These are phyloP conservation scores for Gleditsia sinensis DNA, from an alignment of 306 rosid species.

Conservation along the genomic window DNA sequence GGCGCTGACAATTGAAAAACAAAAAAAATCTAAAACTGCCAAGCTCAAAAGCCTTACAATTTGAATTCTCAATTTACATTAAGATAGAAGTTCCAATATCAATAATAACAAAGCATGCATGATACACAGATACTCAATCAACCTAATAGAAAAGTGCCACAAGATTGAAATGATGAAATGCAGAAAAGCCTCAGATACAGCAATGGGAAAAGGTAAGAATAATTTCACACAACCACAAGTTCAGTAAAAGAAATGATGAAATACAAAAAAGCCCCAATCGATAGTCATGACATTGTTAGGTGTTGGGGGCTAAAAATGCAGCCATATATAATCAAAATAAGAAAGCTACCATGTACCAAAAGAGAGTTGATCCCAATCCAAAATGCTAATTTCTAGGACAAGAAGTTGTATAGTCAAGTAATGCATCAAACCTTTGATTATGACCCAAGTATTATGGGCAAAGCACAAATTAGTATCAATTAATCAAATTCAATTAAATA, in stretches of 20 bases:
- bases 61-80: no score
- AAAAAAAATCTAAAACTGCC: no score
- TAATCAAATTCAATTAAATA: background rate
- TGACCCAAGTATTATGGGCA: background rate
- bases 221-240: background rate
- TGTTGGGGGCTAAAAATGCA: background rate
- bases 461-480: background rate
- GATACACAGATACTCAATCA: no score
- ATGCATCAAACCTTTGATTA: background rate
- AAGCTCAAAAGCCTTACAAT: no score
- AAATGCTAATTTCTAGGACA: background rate
- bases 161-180: no score
- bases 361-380: background rate
- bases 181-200: background rate
- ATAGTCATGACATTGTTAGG: background rate
- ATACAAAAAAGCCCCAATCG: no score
- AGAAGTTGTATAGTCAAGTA: conserved; percentile 2
- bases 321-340: background rate
- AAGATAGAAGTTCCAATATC: no score
- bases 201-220: background rate
- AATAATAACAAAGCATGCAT: no score
- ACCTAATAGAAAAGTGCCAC: no score
- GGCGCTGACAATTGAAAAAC: no score
- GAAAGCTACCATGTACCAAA: background rate
- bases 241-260: background rate